These are phyloP conservation scores for Geotrichum reessii DNA, from an alignment of 1,139 yeast genomes.

Conservation along the genomic window DNA sequence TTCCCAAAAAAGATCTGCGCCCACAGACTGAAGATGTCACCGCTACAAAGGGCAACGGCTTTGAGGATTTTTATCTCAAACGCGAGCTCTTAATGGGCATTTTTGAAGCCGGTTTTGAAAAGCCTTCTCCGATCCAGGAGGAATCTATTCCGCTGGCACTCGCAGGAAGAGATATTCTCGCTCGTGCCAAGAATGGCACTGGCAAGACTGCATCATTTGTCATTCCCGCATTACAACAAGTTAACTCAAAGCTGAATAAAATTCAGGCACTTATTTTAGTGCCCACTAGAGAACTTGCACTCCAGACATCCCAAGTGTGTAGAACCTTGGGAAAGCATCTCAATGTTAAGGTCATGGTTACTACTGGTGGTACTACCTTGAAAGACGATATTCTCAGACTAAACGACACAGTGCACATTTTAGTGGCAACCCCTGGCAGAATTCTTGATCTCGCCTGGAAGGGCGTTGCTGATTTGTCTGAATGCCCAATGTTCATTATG, in stretches of 20 bases:
- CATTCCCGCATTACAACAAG: conserved; percentile 77
- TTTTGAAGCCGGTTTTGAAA: conserved; percentile 97
- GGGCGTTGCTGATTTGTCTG: conserved; percentile 77
- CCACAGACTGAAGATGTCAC: conserved; percentile 97
- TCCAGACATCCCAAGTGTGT: conserved; percentile 95
- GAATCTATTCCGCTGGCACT: conserved; percentile 95
- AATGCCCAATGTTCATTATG: conserved; percentile 88
- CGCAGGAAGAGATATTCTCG: conserved; percentile 92
- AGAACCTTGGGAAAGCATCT: conserved; percentile 95
- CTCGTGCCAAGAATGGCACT: conserved; percentile 97
- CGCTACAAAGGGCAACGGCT: conserved; percentile 81
- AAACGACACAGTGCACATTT: conserved; percentile 82
- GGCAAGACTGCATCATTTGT: conserved; percentile 97
- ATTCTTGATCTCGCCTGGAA: conserved; percentile 90
- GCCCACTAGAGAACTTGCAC: conserved; percentile 96
- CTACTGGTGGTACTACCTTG: conserved; percentile 96
- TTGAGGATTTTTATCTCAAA: conserved; percentile 87
- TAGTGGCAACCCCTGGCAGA: conserved; percentile 96
- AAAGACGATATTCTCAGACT: conserved; percentile 92
- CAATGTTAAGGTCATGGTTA: conserved; percentile 91
- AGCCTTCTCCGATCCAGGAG: conserved; percentile 97
- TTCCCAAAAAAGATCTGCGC: conserved; percentile 80
- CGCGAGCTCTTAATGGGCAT: conserved; percentile 96
- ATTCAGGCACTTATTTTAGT: conserved; percentile 86
- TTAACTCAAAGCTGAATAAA: conserved; percentile 76